Evolutionary conservation across 2,329 filamentous ascomycete species (phyloP).

Genomic region (Sclerotinia subarctica): DNA sequence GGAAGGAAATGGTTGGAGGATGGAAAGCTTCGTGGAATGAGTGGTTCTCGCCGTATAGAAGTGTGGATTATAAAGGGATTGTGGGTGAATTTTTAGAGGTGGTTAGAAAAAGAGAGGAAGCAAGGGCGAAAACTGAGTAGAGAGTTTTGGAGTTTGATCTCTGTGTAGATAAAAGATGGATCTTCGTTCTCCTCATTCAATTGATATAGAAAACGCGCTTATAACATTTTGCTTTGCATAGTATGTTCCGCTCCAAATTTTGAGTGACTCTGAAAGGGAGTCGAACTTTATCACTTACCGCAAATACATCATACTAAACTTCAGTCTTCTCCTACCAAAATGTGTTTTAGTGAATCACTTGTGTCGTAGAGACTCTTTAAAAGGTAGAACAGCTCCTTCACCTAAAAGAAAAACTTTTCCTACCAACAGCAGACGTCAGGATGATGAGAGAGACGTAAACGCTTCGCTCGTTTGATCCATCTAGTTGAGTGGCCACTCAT

Average conservation of each 20-base stretch:
- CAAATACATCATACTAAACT: neutral
- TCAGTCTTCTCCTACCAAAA: neutral
- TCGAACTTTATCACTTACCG: neutral
- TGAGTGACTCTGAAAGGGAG: neutral
- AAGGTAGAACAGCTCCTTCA: too few relatives aligned
- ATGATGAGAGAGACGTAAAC: neutral
- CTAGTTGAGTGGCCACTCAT: too few relatives aligned
- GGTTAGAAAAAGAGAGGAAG: neutral
- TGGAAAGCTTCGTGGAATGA: slow-evolving; percentile 19
- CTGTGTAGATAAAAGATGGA: too few relatives aligned
- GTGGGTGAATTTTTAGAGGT: slow-evolving; percentile 20
- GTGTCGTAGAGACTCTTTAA: too few relatives aligned
- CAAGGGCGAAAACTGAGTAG: neutral
- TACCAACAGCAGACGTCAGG: neutral
- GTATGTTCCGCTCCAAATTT: neutral
- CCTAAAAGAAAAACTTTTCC: too few relatives aligned
- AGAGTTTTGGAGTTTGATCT: neutral
- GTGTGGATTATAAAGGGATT: slow-evolving; percentile 21
- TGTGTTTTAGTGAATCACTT: neutral
- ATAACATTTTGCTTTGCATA: neutral
- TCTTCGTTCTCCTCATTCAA: neutral
- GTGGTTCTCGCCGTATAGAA: slow-evolving; percentile 23
- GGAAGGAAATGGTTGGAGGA: slow-evolving; percentile 12
- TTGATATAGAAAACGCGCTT: neutral
- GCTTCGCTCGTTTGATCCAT: neutral